Evolutionary conservation across 768 basidiomycete species (phyloP), one percentile per base, ranked within the genome.

Genomic region (Royoungia palumana): DNA sequence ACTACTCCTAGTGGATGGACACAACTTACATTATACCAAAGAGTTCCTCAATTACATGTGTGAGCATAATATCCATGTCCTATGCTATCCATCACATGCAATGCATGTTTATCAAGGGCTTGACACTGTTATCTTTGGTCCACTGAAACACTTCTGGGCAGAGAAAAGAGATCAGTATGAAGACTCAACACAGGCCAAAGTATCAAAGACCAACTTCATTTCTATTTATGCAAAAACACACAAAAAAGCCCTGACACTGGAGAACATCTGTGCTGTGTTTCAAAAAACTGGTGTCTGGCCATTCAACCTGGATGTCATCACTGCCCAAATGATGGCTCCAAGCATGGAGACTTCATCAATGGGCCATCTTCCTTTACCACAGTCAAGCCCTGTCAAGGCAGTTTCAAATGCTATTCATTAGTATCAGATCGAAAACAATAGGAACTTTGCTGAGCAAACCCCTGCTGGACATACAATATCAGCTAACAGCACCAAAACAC

Each of bases 1-100:
- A 0, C 49, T 75, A 1, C 72, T 80, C 10, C 52, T 73, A 11
- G 64, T 79, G 11, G 73, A 79, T 63, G 72, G 78, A 0, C 77
- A 80, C 46, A 69, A 61, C 42, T 77, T 72, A 0, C 76, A 79
- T 47, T 72, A 68, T 47, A 70, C 66, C 4, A 40, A 46, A 5
- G 60, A 46, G 6, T 73, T 78, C 47, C 68, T 80, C 16, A 45
- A 64, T 11, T 72, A 72, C 59, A 71, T 72, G 2, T 43, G 55
- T 2, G 41, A 56, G 0, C 44, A 75, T 50, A 58, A 65, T 2
- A 77, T 79, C n/a, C 46, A 63, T 20, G 56, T 78, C 10, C 51
- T 78, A 0, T 74, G 70, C 49, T 78, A 77, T 59, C 76, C 74
- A 19, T 55, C 58, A 16, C 54, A 58, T 30, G 4, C 44, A 4